Conservation (phyloP, 2,329 filamentous ascomycete species). For the Sphaceloma murrayae region DNA sequence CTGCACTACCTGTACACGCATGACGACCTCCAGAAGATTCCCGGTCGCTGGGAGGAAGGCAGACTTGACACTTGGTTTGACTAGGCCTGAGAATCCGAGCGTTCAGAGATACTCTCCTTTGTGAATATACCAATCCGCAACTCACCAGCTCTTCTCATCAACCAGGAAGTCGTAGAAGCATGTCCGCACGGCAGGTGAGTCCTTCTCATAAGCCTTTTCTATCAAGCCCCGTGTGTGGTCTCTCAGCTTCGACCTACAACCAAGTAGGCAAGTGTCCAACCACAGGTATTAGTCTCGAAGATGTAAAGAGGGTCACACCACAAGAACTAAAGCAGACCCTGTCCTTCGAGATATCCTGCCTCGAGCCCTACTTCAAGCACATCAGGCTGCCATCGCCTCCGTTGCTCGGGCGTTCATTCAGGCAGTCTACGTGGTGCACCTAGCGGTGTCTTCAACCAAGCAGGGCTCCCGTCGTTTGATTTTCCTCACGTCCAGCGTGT, state of each 20-base stretch:
- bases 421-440: too few relatives aligned
- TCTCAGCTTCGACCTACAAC: slow-evolving; percentile 48
- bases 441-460: too few relatives aligned
- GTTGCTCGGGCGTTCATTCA: too few relatives aligned
- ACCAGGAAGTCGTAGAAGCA: slow-evolving; percentile 55
- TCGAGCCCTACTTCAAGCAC: too few relatives aligned
- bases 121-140: slow-evolving; percentile 56
- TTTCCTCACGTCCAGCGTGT: too few relatives aligned
- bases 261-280: slow-evolving; percentile 55
- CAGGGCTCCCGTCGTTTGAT: too few relatives aligned
- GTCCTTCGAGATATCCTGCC: too few relatives aligned
- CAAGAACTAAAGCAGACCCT: too few relatives aligned
- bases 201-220: slow-evolving; percentile 50
- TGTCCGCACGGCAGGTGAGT: slow-evolving; percentile 52
- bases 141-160: slow-evolving; percentile 46
- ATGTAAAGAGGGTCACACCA: slow-evolving; percentile 57
- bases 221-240: slow-evolving; percentile 51
- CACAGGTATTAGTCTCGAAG: slow-evolving; percentile 51
- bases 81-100: slow-evolving; percentile 47
- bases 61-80: slow-evolving; percentile 38
- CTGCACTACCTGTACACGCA: slow-evolving; percentile 32
- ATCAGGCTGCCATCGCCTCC: too few relatives aligned
- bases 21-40: slow-evolving; percentile 31
- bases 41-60: slow-evolving; percentile 46
- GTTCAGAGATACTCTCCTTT: slow-evolving; percentile 50